phyloP scores from a whole-genome alignment of 2,329 filamentous ascomycete genomes.

The Colletotrichum karsti region DNA sequence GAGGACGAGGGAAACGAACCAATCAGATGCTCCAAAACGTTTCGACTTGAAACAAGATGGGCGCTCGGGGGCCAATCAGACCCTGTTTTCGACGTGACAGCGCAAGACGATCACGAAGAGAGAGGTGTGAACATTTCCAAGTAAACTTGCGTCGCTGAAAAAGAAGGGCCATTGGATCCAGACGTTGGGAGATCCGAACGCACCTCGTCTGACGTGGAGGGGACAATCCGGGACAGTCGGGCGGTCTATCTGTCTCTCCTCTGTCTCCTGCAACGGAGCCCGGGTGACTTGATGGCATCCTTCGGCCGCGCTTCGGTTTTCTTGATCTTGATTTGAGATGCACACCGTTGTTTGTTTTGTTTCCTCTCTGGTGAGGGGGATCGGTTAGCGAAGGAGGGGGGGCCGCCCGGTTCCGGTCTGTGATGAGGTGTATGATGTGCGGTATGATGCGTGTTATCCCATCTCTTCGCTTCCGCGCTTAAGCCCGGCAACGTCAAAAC shows the following conservation, averaged over 20 bases:
- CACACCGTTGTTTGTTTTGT: conserved; percentile 7
- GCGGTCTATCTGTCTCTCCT: background rate
- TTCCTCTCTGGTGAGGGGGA: background rate
- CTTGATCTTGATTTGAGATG: background rate
- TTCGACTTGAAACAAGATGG: conserved; percentile 25
- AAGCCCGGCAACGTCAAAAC: background rate
- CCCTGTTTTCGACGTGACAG: conserved; percentile 21
- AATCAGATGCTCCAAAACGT: conserved; percentile 1
- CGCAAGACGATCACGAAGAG: conserved; percentile 20
- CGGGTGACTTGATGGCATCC: too few relatives aligned
- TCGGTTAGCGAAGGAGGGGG: background rate
- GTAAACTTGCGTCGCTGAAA: background rate
- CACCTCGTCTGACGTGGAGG: conserved; percentile 19
- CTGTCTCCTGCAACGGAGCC: background rate
- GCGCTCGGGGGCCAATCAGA: conserved; percentile 19
- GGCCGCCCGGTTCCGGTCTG: background rate
- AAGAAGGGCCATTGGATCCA: background rate
- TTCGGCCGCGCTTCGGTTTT: background rate
- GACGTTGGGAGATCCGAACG: conserved; percentile 3
- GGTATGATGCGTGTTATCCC: background rate
- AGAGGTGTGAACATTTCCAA: background rate
- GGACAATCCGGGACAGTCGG: conserved; percentile 3
- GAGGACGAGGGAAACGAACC: conserved; percentile 11
- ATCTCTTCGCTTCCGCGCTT: background rate
- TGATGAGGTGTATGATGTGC: background rate